These are phyloP conservation scores for Ganoderma sinense DNA, from an alignment of 1,284 basidiomycete species.

Conservation along the genomic window DNA sequence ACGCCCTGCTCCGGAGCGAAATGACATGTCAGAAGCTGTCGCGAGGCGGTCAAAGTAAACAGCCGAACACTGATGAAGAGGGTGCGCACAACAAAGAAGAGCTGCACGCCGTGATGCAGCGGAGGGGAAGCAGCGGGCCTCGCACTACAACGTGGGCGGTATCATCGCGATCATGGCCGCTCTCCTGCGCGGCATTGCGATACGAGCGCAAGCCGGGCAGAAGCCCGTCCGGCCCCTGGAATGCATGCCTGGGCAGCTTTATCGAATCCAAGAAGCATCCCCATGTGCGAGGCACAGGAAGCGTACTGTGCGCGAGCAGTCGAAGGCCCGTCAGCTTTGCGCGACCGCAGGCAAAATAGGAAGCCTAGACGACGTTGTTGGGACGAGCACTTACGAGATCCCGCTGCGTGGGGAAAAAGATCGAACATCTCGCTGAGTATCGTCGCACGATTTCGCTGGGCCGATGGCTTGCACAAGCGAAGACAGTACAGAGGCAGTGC, in stretches of 20 bases:
- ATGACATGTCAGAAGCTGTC: background rate
- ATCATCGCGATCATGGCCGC: background rate
- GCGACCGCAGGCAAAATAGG: background rate
- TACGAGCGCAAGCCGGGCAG: background rate
- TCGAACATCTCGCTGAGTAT: background rate
- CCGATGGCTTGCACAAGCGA: background rate
- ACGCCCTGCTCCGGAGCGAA: background rate
- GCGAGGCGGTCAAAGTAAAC: background rate
- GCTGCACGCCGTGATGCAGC: conserved; percentile 1
- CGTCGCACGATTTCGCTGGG: background rate
- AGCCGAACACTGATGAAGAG: background rate
- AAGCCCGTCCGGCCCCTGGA: background rate
- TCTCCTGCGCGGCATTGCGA: background rate
- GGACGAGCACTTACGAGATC: background rate
- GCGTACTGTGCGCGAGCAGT: background rate
- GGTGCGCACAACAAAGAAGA: background rate
- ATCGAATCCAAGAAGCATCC: background rate
- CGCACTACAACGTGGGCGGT: background rate
- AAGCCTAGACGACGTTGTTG: background rate
- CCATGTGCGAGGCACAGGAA: background rate
- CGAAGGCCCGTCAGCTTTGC: background rate
- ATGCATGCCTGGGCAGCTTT: background rate
- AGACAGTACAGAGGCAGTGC: background rate
- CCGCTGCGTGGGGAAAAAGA: background rate
- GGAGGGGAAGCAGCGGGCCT: background rate